These are phyloP conservation scores for Bacidia gigantensis DNA, from an alignment of 495 filamentous ascomycete genomes.

Conservation along the genomic window DNA sequence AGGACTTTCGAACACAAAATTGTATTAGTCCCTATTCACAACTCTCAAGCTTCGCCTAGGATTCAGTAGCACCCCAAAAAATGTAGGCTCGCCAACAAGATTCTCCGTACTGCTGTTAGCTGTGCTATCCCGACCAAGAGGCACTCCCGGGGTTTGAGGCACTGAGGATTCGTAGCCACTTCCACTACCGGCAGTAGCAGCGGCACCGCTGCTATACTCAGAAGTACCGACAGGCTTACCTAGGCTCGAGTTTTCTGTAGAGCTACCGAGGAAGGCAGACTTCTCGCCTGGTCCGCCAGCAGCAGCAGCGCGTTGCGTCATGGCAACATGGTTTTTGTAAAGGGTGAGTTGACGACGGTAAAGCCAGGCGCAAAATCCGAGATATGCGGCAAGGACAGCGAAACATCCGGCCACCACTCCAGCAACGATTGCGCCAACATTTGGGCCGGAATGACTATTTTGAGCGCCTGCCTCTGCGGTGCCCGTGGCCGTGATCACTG, in stretches of 20 bases:
- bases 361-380: conserved; percentile 60
- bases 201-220: conserved; percentile 11
- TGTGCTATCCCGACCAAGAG: conserved; percentile 24
- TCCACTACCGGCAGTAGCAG: conserved; percentile 9
- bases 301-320: conserved; percentile 29
- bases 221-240: conserved; percentile 17
- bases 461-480: conserved; percentile 9
- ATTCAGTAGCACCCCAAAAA: conserved; percentile 57
- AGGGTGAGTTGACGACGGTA: conserved; percentile 49
- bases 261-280: conserved; percentile 19
- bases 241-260: conserved; percentile 12
- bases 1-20: too few species aligned
- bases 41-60: conserved; percentile 60
- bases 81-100: conserved; percentile 54
- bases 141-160: conserved; percentile 22
- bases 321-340: conserved; percentile 48
- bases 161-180: conserved; percentile 18
- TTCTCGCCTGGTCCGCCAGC: conserved; percentile 20
- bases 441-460: conserved; percentile 23
- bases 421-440: conserved; percentile 47
- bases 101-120: conserved; percentile 35
- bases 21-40: conserved; percentile 39
- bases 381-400: conserved; percentile 42
- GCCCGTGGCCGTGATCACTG: conserved; percentile 32
- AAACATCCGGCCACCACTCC: conserved; percentile 48